A percentile compares a stretch with the other conserved stretches of the same genome.
These are phyloP conservation scores for Saussurea involucrata DNA, from an alignment of 129 eudicot genomes.

Conservation along the genomic window DNA sequence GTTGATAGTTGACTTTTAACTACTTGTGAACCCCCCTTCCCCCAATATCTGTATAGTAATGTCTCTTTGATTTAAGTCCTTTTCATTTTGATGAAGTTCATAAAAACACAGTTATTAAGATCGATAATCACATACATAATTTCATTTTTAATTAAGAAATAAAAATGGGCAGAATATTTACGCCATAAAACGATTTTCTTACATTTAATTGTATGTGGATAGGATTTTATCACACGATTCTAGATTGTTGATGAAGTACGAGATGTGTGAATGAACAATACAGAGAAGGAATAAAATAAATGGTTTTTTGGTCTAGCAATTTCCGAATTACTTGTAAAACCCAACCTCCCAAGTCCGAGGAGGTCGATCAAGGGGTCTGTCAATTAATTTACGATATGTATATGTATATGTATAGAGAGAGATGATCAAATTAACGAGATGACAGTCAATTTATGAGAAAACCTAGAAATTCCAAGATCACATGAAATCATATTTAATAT, in stretches of 20 bases:
- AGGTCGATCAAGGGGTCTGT: background rate
- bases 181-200: background rate
- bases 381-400: too few species aligned
- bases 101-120: background rate
- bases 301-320: background rate
- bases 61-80: background rate
- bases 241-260: background rate
- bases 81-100: background rate
- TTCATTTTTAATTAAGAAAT: background rate
- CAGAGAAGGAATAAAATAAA: background rate
- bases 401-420: background rate
- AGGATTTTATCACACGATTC: background rate
- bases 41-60: background rate
- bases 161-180: background rate
- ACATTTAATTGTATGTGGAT: background rate
- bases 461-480: background rate
- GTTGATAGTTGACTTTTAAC: constrained; percentile 42
- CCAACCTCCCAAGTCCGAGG: background rate
- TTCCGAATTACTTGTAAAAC: background rate
- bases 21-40: constrained; percentile 40
- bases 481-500: background rate
- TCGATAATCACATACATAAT: background rate
- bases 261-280: background rate
- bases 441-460: background rate
- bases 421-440: background rate